Conservation (phyloP, 1,139 yeast genomes). For the Diutina rugosa region DNA sequence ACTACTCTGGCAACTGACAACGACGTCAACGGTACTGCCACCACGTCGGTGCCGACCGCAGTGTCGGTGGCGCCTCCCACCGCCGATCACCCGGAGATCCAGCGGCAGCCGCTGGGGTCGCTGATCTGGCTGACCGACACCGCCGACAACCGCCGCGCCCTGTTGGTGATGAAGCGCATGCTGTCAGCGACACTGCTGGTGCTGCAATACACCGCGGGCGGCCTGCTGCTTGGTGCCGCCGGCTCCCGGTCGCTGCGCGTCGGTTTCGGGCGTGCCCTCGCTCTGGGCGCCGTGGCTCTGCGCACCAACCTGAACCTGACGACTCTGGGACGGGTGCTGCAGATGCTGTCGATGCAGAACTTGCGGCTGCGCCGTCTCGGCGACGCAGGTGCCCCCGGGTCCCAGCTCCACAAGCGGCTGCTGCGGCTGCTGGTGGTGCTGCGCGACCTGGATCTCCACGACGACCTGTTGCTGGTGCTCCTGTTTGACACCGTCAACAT, state of each 20-base stretch:
- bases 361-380: neutral
- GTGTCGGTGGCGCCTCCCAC: slow-evolving; percentile 1
- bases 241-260: slow-evolving; percentile 13
- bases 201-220: slow-evolving; percentile 14
- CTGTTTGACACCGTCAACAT: slow-evolving; percentile 23
- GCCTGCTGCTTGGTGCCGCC: slow-evolving; percentile 3
- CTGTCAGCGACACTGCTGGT: slow-evolving; percentile 18
- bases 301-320: neutral
- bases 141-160: slow-evolving; percentile 13
- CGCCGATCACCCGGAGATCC: slow-evolving; percentile 7
- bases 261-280: slow-evolving; percentile 32
- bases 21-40: slow-evolving; percentile 2
- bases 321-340: slow-evolving; percentile 1
- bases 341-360: slow-evolving; percentile 2
- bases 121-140: slow-evolving; percentile 30
- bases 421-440: slow-evolving; percentile 26
- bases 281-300: slow-evolving; percentile 2
- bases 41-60: neutral
- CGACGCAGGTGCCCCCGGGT: neutral
- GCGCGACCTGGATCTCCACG: slow-evolving; percentile 14
- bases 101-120: slow-evolving; percentile 19
- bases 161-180: slow-evolving; percentile 20
- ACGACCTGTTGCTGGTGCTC: slow-evolving; percentile 24
- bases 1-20: slow-evolving; percentile 3
- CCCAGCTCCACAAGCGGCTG: slow-evolving; percentile 6